These are phyloP conservation scores for Pyrenochaeta sp. DNA, from an alignment of 2,329 filamentous ascomycete species.

Conservation along the genomic window DNA sequence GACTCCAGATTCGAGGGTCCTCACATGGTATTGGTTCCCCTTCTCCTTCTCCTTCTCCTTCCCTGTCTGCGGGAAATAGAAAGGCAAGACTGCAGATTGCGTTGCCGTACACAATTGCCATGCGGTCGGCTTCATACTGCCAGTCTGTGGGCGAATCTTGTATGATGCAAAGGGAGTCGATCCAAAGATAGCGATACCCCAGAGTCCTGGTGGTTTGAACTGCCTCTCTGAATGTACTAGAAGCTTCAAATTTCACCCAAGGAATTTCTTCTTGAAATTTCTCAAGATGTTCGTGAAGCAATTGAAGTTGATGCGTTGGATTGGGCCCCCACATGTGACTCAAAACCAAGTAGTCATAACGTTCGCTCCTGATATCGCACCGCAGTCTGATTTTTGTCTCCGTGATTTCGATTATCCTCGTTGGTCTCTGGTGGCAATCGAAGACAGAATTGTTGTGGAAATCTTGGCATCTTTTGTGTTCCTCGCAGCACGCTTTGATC, in stretches of 20 bases:
- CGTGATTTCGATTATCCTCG: conserved; percentile 10
- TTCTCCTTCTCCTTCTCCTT: too few relatives aligned
- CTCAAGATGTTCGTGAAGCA: neutral
- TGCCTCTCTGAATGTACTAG: conserved; percentile 21
- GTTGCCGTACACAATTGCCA: conserved; percentile 24
- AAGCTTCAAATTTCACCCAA: neutral
- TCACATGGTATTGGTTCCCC: neutral
- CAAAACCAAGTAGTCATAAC: conserved; percentile 11
- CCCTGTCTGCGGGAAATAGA: conserved; percentile 2
- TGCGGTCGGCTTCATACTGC: conserved; percentile 12
- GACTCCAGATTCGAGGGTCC: conserved; percentile 13
- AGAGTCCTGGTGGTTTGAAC: conserved; percentile 16
- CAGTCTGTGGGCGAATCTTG: conserved; percentile 22
- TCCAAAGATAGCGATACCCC: conserved; percentile 29
- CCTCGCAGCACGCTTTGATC: too few relatives aligned
- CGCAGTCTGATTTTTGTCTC: neutral
- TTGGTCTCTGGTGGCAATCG: conserved; percentile 9
- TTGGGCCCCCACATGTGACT: conserved; percentile 21
- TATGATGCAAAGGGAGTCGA: conserved; percentile 30
- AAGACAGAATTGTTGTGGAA: neutral
- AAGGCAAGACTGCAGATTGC: conserved; percentile 14
- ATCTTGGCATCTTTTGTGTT: too few relatives aligned
- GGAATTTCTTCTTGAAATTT: conserved; percentile 6
- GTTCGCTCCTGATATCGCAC: conserved; percentile 5
- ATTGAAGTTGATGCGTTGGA: neutral